Percentiles rank a stretch among this genome's conserved stretches.
These are phyloP conservation scores for Fusarium metavorans DNA, from an alignment of 2,329 filamentous ascomycete species.

Conservation along the genomic window DNA sequence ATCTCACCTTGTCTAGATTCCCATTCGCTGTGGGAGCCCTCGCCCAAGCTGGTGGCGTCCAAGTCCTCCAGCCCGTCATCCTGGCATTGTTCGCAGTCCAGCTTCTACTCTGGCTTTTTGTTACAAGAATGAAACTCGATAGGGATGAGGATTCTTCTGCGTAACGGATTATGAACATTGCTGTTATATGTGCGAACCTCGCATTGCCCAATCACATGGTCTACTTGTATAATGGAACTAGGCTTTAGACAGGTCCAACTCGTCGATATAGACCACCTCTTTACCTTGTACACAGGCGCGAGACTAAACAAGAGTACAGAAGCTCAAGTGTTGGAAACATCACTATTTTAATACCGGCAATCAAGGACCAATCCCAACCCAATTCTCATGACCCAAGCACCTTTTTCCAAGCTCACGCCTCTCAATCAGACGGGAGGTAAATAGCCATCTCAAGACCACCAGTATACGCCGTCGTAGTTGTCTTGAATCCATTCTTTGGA, in stretches of 20 bases:
- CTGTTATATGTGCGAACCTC: neutral
- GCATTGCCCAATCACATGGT: neutral
- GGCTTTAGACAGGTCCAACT: neutral
- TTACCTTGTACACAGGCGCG: neutral
- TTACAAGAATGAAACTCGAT: neutral
- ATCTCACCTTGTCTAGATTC: neutral
- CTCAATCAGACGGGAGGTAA: conserved; percentile 44
- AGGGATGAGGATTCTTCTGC: neutral
- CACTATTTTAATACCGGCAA: neutral
- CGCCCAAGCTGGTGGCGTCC: neutral
- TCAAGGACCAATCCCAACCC: neutral
- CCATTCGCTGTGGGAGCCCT: neutral
- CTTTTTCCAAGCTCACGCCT: neutral
- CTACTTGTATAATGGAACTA: neutral
- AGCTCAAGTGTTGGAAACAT: neutral
- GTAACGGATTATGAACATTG: neutral
- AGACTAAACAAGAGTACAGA: neutral
- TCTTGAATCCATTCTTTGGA: conserved; percentile 62
- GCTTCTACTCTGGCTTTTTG: neutral
- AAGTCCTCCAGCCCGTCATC: neutral
- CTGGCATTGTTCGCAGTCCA: neutral
- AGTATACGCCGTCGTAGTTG: conserved; percentile 47
- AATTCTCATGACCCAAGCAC: neutral
- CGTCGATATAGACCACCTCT: neutral
- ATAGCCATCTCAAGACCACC: conserved; percentile 49